Base-by-base conservation (phyloP, 257 asterid species). In the Misopates orontium region DNA sequence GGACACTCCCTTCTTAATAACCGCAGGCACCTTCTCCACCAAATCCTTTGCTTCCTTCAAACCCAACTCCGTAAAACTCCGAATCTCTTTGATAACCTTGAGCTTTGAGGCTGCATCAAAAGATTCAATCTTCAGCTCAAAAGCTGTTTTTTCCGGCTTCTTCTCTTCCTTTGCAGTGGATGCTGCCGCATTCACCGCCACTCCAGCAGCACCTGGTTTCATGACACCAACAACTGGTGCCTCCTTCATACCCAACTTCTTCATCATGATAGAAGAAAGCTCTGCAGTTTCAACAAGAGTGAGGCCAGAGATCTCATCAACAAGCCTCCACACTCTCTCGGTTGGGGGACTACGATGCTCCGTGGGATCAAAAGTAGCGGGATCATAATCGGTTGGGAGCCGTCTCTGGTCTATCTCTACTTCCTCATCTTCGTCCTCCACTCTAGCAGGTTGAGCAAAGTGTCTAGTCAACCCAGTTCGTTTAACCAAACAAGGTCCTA, bases 341-440 rank as follows among this genome's bases (percentile, higher is more conserved):
- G 89, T 70, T 22, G 97, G 95, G 64, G 96, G 93, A 69, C 96
- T 86, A 1, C 90, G 93, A 71, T 86, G 92, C 82, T 85, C 95
- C 0, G 90, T 78, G 22, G 97, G 91, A 73, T 90, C 93, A 61
- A 88, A 90, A 56, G 75, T 84, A 16, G 83, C 73, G 14, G 93
- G 90, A 60, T 88, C 90, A 60, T 90, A 90, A 80, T 90, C 97
- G 47, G 96, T 83, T 16, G 96, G 96, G 62, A 90, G 97, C 77
- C 82, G 77, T 71, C 91, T 81, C 61, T 82, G 96, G 77, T 88
- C 95, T 60, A 86, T 75, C 48, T 88, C 91, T 14, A 88, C 77
- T 77, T 77, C 91, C 41, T 84, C 95, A 67, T 64, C 82, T 52
- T 84, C 95, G 18, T 73, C 87, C 67, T 82, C 88, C 10, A 71